Evolutionary conservation across 2,329 filamentous ascomycete genomes (phyloP).

Genomic region (Penicillium psychrosexuale): DNA sequence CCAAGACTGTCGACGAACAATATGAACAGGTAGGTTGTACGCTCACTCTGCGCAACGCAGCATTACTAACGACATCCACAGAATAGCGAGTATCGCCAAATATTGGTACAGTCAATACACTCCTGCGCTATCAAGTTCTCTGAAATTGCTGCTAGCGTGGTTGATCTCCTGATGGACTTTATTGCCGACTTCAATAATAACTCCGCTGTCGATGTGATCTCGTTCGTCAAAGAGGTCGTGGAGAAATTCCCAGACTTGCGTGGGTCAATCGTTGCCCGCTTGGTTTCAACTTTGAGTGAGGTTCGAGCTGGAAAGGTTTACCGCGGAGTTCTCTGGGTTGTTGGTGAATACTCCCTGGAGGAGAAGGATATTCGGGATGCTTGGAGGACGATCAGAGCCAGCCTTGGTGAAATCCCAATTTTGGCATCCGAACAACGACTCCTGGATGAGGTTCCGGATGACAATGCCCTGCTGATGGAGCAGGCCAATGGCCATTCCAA

Average conservation of each 20-base stretch:
- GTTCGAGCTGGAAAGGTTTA: slow-evolving; percentile 97
- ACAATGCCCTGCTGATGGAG: slow-evolving; percentile 61
- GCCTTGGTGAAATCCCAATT: slow-evolving; percentile 94
- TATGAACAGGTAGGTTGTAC: slow-evolving; percentile 71
- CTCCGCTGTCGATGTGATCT: slow-evolving; percentile 95
- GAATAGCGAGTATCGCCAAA: slow-evolving; percentile 89
- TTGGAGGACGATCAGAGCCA: slow-evolving; percentile 93
- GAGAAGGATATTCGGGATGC: slow-evolving; percentile 92
- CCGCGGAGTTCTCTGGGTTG: slow-evolving; percentile 92
- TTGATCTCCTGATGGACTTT: slow-evolving; percentile 97
- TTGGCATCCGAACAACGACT: slow-evolving; percentile 90
- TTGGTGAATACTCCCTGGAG: slow-evolving; percentile 94
- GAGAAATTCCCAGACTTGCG: slow-evolving; percentile 94
- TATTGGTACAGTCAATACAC: slow-evolving; percentile 95
- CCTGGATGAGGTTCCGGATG: slow-evolving; percentile 75
- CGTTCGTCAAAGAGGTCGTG: slow-evolving; percentile 97
- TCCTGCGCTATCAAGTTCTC: slow-evolving; percentile 99
- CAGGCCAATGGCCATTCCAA: slow-evolving; percentile 81
- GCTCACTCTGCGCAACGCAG: background rate
- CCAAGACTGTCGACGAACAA: slow-evolving; percentile 96
- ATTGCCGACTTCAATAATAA: slow-evolving; percentile 98
- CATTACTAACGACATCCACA: slow-evolving; percentile 29
- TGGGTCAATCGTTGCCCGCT: slow-evolving; percentile 77
- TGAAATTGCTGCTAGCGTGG: slow-evolving; percentile 93
- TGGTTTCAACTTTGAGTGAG: slow-evolving; percentile 87